Evolutionary conservation across 2,329 filamentous ascomycete species (phyloP).

Genomic region (Penicillium sp.): DNA sequence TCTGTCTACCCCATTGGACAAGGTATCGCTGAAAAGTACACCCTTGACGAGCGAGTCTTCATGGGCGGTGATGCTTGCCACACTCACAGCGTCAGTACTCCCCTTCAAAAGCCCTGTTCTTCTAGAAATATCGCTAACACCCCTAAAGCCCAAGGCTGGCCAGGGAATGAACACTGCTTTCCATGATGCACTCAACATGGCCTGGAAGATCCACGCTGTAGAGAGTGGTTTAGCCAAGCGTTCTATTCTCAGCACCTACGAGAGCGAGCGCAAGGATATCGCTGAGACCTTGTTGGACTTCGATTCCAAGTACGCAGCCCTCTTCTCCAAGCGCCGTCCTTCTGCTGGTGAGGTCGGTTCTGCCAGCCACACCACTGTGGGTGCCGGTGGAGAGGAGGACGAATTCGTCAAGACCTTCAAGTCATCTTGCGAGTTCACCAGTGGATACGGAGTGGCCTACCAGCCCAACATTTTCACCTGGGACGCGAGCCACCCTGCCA

Average conservation of each 20-base stretch:
- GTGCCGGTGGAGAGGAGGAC: constrained; percentile 50
- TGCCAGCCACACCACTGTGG: constrained; percentile 50
- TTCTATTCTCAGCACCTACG: constrained; percentile 77
- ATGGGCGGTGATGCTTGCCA: constrained; percentile 67
- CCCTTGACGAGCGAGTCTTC: constrained; percentile 64
- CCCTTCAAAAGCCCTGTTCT: background rate
- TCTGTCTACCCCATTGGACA: constrained; percentile 67
- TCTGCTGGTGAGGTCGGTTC: constrained; percentile 70
- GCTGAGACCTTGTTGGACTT: constrained; percentile 83
- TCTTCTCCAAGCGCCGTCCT: constrained; percentile 79
- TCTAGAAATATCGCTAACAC: background rate
- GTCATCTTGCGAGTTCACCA: constrained; percentile 86
- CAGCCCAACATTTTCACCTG: constrained; percentile 81
- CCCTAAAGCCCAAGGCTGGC: constrained; percentile 56
- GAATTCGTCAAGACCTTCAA: constrained; percentile 90
- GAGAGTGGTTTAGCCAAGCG: constrained; percentile 77
- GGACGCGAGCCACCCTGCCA: constrained; percentile 69
- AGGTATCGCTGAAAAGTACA: constrained; percentile 65
- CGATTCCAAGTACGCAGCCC: constrained; percentile 82
- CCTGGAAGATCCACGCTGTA: constrained; percentile 94
- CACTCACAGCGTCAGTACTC: constrained; percentile 50
- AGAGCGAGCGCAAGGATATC: constrained; percentile 78
- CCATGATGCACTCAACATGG: constrained; percentile 74
- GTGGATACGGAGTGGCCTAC: constrained; percentile 87
- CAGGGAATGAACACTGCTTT: constrained; percentile 65